These are phyloP conservation scores for Deinandra increscens DNA, from an alignment of 129 eudicot species.

Conservation along the genomic window DNA sequence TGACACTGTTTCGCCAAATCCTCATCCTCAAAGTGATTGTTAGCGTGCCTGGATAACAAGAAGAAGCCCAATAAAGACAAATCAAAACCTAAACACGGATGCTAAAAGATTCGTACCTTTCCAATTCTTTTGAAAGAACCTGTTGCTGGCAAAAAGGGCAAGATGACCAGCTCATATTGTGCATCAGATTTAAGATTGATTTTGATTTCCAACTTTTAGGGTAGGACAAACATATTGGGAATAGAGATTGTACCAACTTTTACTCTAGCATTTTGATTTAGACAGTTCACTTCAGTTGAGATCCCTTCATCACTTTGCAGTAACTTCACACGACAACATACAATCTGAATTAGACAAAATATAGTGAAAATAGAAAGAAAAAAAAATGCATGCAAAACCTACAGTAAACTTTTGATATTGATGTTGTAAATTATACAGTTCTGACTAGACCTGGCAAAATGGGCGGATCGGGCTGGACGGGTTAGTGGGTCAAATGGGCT, in stretches of 20 bases:
- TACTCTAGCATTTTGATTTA: constrained; percentile 44
- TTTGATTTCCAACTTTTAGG: no score
- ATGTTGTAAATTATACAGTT: no score
- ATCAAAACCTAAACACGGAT: not conserved
- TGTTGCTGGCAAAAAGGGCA: constrained; percentile 60
- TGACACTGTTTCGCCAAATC: constrained; percentile 38
- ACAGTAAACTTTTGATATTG: no score
- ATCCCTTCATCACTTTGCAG: constrained; percentile 45
- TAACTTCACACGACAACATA: no score
- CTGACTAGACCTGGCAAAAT: no score
- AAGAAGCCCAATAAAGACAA: not conserved
- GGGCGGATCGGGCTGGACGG: no score
- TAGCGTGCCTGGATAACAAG: constrained; percentile 62
- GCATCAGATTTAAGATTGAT: no score
- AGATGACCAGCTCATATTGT: constrained; percentile 35
- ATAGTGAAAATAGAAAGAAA: no score
- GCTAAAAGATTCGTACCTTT: constrained; percentile 38
- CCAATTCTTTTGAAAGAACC: constrained; percentile 44
- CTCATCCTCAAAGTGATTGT: constrained; percentile 71
- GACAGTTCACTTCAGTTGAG: constrained; percentile 36
- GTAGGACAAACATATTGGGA: not conserved
- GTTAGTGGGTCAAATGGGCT: no score
- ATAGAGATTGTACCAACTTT: constrained; percentile 45
- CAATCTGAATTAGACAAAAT: no score
- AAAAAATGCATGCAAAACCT: no score